Evolutionary conservation across 768 basidiomycete genomes (phyloP), one percentile per base, ranked within the genome.

Genomic region (Daedaleopsis sinensis): DNA sequence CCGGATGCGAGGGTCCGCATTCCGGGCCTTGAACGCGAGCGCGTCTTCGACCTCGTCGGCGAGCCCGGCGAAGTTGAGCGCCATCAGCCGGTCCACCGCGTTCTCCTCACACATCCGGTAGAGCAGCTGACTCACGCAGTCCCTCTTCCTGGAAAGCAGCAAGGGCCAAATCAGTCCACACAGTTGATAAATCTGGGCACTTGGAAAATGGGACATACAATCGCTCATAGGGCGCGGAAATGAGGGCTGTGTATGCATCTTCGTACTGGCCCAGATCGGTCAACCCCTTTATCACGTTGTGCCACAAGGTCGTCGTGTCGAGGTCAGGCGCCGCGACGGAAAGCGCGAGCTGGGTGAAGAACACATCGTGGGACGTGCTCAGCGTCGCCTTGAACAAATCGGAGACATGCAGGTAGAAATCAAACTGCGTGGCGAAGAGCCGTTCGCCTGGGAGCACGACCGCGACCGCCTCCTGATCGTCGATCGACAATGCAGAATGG

Each of bases 91-190:
- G 53, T 89, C 88, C 18, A 94, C 84, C 38, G 91, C 87, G 69
- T 90, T 84, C 59, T 89, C 87, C 71, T 97, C 94, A 71, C 96
- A 98, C 92, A 98, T 96, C 65, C 86, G 85, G 67, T 94, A 89
- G 60, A 94, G 88, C 52, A 99, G 80, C 62, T 91, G 89, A 52
- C 87, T 85, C 24, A 93, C 83, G 68, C 86, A 90, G 64, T 95
- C 94, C 52, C 85, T 85, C 77, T 89, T 91, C 69, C 95, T 97
- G 73, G 39, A 48, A 32, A 54, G 35, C 32, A 16, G 16, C 5
- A 12, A 32, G 27, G 27, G 7, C 27, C 4, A 32, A 7, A 52
- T 16, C 23, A 57, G 38, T 43, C 37, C 37, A 35, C 49, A n/a
- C 46, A 60, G 23, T 21, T 27, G 19, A 49, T 47, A 35, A 46